Evolutionary conservation across 1,284 basidiomycete species (phyloP).

Genomic region (Rhodotorula sp.): DNA sequence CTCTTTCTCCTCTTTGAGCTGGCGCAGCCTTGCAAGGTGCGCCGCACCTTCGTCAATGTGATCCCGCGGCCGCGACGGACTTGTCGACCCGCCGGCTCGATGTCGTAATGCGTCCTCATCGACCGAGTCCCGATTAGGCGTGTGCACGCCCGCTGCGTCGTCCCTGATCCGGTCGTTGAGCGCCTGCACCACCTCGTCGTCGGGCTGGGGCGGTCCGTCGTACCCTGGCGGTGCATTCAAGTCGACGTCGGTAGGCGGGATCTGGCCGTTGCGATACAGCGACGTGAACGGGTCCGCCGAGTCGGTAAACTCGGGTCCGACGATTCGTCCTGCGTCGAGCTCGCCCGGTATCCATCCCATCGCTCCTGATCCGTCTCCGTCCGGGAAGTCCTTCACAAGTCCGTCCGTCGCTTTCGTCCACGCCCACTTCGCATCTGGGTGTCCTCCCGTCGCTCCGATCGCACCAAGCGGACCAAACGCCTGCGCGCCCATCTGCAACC

Average conservation of each 20-base stretch:
- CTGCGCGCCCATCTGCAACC: slow-evolving; percentile 20
- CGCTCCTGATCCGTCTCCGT: neutral
- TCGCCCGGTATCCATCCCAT: slow-evolving; percentile 8
- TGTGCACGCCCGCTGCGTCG: slow-evolving; percentile 3
- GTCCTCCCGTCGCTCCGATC: slow-evolving; percentile 25
- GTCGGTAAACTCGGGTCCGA: slow-evolving; percentile 10
- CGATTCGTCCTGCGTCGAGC: slow-evolving; percentile 24
- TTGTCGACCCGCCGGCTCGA: neutral
- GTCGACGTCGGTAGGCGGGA: neutral
- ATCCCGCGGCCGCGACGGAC: neutral
- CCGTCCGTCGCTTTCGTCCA: slow-evolving; percentile 39
- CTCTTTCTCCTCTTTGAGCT: slow-evolving; percentile 29
- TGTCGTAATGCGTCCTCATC: neutral
- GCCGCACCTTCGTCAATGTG: slow-evolving; percentile 27
- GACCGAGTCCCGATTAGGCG: slow-evolving; percentile 11
- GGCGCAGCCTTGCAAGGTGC: slow-evolving; percentile 24
- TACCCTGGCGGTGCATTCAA: slow-evolving; percentile 14
- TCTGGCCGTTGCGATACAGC: neutral
- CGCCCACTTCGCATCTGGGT: slow-evolving; percentile 19
- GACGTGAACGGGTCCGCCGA: slow-evolving; percentile 5
- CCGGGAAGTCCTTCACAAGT: slow-evolving; percentile 30
- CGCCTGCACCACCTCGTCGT: slow-evolving; percentile 11
- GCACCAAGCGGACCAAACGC: slow-evolving; percentile 37
- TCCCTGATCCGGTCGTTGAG: slow-evolving; percentile 12
- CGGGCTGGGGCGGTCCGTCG: slow-evolving; percentile 23